phyloP scores from a whole-genome alignment of 2,329 filamentous ascomycete genomes.

The Ceratocystis colombiana region DNA sequence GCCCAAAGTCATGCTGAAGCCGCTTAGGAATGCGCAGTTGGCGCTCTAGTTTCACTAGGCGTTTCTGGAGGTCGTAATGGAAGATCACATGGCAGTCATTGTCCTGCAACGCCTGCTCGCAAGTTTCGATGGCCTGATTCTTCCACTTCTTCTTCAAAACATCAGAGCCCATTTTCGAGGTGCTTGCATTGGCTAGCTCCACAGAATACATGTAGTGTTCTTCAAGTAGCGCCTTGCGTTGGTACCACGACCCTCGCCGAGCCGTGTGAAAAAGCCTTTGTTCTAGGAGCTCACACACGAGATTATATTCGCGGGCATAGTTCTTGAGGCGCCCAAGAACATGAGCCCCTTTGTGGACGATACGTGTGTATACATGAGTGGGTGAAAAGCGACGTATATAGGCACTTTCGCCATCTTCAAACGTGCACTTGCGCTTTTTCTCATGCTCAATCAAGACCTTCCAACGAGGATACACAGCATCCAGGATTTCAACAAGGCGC shows the following conservation, averaged over 20 bases:
- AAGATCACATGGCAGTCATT: conserved; percentile 82
- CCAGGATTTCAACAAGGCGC: conserved; percentile 60
- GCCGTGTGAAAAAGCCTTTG: conserved; percentile 80
- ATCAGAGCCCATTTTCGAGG: conserved; percentile 36
- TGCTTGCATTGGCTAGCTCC: conserved; percentile 32
- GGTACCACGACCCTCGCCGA: conserved; percentile 84
- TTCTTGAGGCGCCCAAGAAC: conserved; percentile 74
- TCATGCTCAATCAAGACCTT: conserved; percentile 64
- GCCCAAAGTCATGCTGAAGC: conserved; percentile 84
- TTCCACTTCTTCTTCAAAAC: conserved; percentile 67
- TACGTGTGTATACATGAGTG: conserved; percentile 85
- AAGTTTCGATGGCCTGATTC: conserved; percentile 63
- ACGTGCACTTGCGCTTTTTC: conserved; percentile 63
- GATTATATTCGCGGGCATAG: conserved; percentile 62
- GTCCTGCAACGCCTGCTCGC: conserved; percentile 78
- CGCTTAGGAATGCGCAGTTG: conserved; percentile 71
- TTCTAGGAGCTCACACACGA: conserved; percentile 63
- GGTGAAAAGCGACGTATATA: conserved; percentile 86
- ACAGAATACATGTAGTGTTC: conserved; percentile 82
- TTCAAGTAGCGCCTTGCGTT: conserved; percentile 84
- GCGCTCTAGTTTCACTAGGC: conserved; percentile 82
- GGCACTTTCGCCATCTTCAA: conserved; percentile 72
- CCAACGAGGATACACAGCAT: conserved; percentile 75
- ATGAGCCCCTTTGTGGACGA: conserved; percentile 76
- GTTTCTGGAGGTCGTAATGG: conserved; percentile 90